A percentile compares a stretch with the other conserved stretches of the same genome.
phyloP scores from a whole-genome alignment of 1,139 yeast genomes.

The Wickerhamiella pararugosa region DNA sequence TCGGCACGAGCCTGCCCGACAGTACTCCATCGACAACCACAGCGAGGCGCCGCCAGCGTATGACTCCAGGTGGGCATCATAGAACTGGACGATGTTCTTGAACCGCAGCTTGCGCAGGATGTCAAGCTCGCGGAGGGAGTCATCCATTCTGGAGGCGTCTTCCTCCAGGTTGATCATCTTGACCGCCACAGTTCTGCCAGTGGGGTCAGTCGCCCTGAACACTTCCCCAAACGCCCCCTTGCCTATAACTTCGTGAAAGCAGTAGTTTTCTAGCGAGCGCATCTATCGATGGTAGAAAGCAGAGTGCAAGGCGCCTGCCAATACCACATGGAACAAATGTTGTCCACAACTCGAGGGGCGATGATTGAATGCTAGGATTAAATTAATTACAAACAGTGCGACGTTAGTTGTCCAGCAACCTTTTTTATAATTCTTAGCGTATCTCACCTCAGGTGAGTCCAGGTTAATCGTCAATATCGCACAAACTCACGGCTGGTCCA shows the following conservation, averaged over 20 bases:
- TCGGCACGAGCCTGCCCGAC: conserved; percentile 70
- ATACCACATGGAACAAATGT: too few species aligned
- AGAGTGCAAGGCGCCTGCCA: too few species aligned
- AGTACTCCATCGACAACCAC: conserved; percentile 87
- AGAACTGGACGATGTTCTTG: conserved; percentile 76
- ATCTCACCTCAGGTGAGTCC: too few species aligned
- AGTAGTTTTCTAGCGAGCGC: not conserved
- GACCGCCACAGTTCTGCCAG: conserved; percentile 42
- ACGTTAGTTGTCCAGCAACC: too few species aligned
- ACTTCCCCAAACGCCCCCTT: conserved; percentile 98
- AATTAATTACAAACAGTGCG: too few species aligned
- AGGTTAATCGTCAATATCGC: too few species aligned
- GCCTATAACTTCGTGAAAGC: conserved; percentile 40
- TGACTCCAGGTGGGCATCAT: conserved; percentile 49
- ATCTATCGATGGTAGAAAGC: not conserved
- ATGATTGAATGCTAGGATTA: too few species aligned
- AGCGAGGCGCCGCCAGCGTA: conserved; percentile 28
- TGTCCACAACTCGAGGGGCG: too few species aligned
- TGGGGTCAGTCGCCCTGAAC: conserved; percentile 52
- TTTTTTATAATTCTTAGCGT: too few species aligned
- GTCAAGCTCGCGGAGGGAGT: conserved; percentile 76
- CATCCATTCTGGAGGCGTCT: conserved; percentile 31
- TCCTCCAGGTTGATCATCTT: conserved; percentile 91
- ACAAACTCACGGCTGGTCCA: too few species aligned
- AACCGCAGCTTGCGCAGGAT: conserved; percentile 87